These are phyloP conservation scores for sunflower (Helianthus annuus) DNA, from an alignment of 129 eudicot species.

Conservation along the genomic window DNA sequence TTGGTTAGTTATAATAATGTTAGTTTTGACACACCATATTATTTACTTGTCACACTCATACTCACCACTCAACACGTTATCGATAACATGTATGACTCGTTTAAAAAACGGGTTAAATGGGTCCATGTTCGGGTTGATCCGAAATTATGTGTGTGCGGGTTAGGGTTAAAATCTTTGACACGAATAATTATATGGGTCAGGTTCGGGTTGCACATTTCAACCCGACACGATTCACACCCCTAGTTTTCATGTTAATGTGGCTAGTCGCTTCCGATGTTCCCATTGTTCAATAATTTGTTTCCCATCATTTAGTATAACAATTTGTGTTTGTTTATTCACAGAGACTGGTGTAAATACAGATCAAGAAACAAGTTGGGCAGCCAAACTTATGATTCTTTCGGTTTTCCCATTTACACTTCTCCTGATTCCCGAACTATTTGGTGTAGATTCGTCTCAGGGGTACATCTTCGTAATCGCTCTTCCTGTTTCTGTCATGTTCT, in stretches of 20 bases:
- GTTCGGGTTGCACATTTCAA: no score
- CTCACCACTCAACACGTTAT: no score
- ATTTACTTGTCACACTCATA: no score
- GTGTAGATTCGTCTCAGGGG: conserved; percentile 31
- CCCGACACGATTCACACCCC: no score
- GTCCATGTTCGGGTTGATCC: no score
- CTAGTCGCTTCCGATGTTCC: neutral
- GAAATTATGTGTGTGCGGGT: no score
- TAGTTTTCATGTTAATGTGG: neutral
- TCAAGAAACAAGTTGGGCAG: conserved; percentile 54
- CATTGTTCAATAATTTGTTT: neutral
- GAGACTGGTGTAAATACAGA: conserved; percentile 65
- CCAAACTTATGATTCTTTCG: conserved; percentile 70
- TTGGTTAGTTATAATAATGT: no score
- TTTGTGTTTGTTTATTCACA: conserved; percentile 26
- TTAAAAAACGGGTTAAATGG: no score
- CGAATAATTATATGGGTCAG: no score
- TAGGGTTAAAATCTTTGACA: no score
- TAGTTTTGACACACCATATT: no score
- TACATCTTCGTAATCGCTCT: conserved; percentile 44
- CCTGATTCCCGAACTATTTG: conserved; percentile 50
- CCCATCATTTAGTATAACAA: neutral
- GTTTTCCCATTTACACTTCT: conserved; percentile 63
- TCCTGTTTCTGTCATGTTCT: conserved; percentile 45
- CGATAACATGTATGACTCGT: no score